Percentiles rank a stretch among this genome's conserved stretches.
Evolutionary conservation across 2,329 filamentous ascomycete species (phyloP).

Genomic region (Pseudogymnoascus sp.): DNA sequence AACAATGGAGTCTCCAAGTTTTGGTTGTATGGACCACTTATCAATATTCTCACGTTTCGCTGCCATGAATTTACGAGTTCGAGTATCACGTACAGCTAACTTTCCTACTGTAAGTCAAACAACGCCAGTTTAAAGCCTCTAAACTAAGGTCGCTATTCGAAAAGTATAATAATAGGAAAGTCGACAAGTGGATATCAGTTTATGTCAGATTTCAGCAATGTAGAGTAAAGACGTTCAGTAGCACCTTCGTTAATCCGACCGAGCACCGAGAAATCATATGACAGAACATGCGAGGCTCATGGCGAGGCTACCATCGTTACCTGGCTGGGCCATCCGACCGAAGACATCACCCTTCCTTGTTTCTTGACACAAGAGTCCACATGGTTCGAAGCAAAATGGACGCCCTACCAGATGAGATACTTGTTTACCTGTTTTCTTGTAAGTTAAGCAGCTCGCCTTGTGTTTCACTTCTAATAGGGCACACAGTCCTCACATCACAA

Average conservation of each 20-base stretch:
- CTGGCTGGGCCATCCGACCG: not conserved
- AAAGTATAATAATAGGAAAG: not conserved
- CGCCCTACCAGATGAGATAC: constrained; percentile 25
- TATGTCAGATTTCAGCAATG: not conserved
- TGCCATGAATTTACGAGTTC: not conserved
- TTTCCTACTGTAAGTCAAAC: not conserved
- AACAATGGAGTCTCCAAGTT: not conserved
- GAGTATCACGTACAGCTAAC: not conserved
- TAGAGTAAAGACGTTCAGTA: not conserved
- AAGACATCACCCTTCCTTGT: not conserved
- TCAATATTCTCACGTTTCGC: not conserved
- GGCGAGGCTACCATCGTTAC: not conserved
- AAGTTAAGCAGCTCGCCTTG: constrained; percentile 11
- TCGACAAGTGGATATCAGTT: not conserved
- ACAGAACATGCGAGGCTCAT: not conserved
- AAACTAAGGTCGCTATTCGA: not conserved
- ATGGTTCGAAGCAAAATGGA: constrained; percentile 17
- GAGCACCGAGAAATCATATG: not conserved
- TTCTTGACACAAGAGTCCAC: not conserved
- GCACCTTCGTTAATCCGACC: not conserved
- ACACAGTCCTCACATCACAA: constrained; percentile 53
- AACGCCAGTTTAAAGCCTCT: not conserved
- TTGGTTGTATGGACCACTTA: not conserved
- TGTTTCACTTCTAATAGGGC: not conserved
- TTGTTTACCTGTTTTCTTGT: constrained; percentile 25